These are phyloP conservation scores for Penicillium robsamsonii DNA, from an alignment of 495 filamentous ascomycete species.

Conservation along the genomic window DNA sequence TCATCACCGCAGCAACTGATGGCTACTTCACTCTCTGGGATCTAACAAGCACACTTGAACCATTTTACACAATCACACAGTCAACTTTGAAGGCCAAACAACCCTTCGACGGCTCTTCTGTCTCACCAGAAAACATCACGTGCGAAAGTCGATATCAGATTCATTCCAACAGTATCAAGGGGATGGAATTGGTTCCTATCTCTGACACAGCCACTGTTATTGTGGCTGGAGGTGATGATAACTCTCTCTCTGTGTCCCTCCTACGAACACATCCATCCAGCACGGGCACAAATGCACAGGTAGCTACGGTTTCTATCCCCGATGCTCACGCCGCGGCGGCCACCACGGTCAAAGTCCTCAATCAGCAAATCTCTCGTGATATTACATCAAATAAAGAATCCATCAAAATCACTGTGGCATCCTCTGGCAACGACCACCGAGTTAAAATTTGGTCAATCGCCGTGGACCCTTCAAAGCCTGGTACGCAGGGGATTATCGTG, in stretches of 20 bases:
- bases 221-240: slow-evolving; percentile 82
- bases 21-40: slow-evolving; percentile 59
- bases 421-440: slow-evolving; percentile 76
- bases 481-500: slow-evolving; percentile 42
- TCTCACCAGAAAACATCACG: slow-evolving; percentile 25
- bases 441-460: slow-evolving; percentile 67
- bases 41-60: slow-evolving; percentile 33
- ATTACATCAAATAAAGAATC: slow-evolving; percentile 5
- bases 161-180: slow-evolving; percentile 77
- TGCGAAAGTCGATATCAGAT: slow-evolving; percentile 46
- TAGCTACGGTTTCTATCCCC: slow-evolving; percentile 56
- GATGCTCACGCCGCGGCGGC: slow-evolving; percentile 80
- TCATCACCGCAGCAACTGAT: slow-evolving; percentile 63
- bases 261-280: slow-evolving; percentile 24
- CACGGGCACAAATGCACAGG: slow-evolving; percentile 9
- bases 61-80: slow-evolving; percentile 30
- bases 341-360: slow-evolving; percentile 59
- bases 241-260: slow-evolving; percentile 62
- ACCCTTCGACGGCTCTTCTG: slow-evolving; percentile 14
- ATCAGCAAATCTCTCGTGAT: slow-evolving; percentile 2
- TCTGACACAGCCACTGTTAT: slow-evolving; percentile 47
- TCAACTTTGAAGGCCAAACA: slow-evolving; percentile 22
- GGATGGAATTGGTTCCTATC: slow-evolving; percentile 37
- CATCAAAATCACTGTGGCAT: slow-evolving; percentile 45
- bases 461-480: slow-evolving; percentile 32